These are phyloP conservation scores for Manihot esculenta DNA, from an alignment of 441 rosid genomes.

Conservation along the genomic window DNA sequence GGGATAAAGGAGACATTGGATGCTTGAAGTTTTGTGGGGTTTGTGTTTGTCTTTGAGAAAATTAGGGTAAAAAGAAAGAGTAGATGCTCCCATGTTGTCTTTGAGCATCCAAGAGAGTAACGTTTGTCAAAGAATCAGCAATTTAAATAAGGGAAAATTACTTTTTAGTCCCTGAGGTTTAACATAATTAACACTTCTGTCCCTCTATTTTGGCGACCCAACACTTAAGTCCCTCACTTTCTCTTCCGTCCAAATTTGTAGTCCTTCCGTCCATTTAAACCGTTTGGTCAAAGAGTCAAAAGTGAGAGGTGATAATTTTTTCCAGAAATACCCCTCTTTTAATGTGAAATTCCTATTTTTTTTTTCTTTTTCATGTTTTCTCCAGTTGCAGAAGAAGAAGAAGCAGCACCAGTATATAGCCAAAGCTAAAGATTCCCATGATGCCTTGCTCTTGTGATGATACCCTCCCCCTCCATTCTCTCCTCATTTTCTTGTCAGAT, in stretches of 20 bases:
- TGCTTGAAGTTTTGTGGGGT: constrained; percentile 44
- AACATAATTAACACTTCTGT: too few relatives aligned
- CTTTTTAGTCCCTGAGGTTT: too few relatives aligned
- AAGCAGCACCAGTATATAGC: constrained; percentile 28
- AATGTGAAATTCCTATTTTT: too few relatives aligned
- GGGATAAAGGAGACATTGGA: constrained; percentile 51
- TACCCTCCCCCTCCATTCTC: constrained; percentile 30
- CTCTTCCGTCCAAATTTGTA: too few relatives aligned
- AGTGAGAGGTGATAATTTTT: too few relatives aligned
- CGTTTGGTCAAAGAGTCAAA: too few relatives aligned
- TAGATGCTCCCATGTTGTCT: constrained; percentile 47
- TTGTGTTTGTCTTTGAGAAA: constrained; percentile 26
- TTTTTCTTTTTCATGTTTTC: too few relatives aligned
- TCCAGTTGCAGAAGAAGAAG: too few relatives aligned
- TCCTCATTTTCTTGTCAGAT: constrained; percentile 26
- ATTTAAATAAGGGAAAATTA: not conserved
- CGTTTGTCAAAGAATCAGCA: constrained; percentile 67
- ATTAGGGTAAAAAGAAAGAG: constrained; percentile 16
- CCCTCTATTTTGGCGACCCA: too few relatives aligned
- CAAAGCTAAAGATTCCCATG: constrained; percentile 19
- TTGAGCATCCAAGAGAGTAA: constrained; percentile 45
- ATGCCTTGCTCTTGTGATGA: constrained; percentile 20
- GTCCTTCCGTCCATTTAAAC: too few relatives aligned
- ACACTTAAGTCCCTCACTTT: too few relatives aligned
- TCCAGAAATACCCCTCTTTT: too few relatives aligned